Evolutionary conservation across 306 rosid genomes (phyloP), one percentile per base, ranked within the genome.

Genomic region (Dicorynia guianensis): DNA sequence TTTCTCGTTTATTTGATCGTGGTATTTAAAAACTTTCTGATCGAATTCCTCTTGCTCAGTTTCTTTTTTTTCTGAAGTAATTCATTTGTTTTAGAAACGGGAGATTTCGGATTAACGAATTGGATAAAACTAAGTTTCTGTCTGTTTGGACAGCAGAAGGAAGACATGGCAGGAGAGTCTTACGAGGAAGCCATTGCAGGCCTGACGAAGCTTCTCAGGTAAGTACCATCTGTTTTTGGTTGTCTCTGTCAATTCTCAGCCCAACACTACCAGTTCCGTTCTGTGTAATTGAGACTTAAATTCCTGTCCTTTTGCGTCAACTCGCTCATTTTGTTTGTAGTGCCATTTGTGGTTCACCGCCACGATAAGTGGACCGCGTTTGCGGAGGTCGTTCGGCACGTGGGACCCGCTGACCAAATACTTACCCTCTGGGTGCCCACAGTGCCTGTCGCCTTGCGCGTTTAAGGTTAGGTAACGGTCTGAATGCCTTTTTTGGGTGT

Each of bases 151-250:
- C 30, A 11, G 5, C 87, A 92, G 93, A 83, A 78, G 74, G 91
- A 92, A 77, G 94, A 78, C 54, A 91, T 94, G 98, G 93, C 86
- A 15, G 83, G 67, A 44, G 94, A 89, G 12, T 76, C 94, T 47
- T 91, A 79, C 82, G 87, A 91, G 54, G 95, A 84, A 5, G 98
- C 96, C 79, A 83, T 91, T 69, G 96, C 88, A 71, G 87, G 82
- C 38, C 87, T 94, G 59, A 67, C 82, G 14, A 89, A 88, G 85
- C 95, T 94, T 62, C 79, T 94, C 65, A 90, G 97, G 98, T 89
- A 59, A n/a, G 1, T 20, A 8, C 25, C 0, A 5, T 5, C 35
- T 20, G n/a, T n/a, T n/a, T n/a, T n/a, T n/a, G 63, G 11, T 54
- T n/a, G 13, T 46, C 52, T 33, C 1, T 11, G 69, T 46, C n/a